These are phyloP conservation scores for Hevea brasiliensis DNA, from an alignment of 345 rosid genomes.

Conservation along the genomic window DNA sequence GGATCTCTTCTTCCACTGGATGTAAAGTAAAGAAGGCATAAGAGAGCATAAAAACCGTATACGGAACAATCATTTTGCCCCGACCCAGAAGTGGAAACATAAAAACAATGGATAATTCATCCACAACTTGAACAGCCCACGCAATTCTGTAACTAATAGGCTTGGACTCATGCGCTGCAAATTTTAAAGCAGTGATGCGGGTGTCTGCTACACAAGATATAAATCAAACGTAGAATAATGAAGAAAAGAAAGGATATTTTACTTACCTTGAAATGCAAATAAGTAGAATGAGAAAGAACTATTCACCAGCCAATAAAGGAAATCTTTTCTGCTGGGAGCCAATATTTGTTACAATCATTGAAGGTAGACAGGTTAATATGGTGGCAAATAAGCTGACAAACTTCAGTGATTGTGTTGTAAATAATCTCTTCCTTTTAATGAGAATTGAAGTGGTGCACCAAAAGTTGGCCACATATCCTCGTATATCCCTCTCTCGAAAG, in stretches of 20 bases:
- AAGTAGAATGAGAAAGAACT: slow-evolving; percentile 81
- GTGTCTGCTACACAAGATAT: background rate
- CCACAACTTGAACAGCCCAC: slow-evolving; percentile 47
- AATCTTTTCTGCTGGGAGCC: slow-evolving; percentile 75
- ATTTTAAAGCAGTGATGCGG: slow-evolving; percentile 9
- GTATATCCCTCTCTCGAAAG: slow-evolving; percentile 94
- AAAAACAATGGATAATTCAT: slow-evolving; percentile 70
- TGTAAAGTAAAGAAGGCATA: slow-evolving; percentile 47
- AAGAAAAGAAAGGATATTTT: slow-evolving; percentile 6
- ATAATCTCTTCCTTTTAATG: slow-evolving; percentile 82
- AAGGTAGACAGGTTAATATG: slow-evolving; percentile 65
- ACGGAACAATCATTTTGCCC: slow-evolving; percentile 74
- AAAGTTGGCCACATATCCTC: slow-evolving; percentile 97
- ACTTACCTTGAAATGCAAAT: slow-evolving; percentile 84
- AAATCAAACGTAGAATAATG: slow-evolving; percentile 3
- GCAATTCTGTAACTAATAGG: slow-evolving; percentile 62
- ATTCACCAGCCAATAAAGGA: slow-evolving; percentile 73
- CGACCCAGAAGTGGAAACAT: slow-evolving; percentile 87
- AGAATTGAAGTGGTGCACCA: slow-evolving; percentile 85
- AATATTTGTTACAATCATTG: slow-evolving; percentile 84
- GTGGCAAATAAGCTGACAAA: slow-evolving; percentile 63
- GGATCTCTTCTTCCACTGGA: slow-evolving; percentile 31
- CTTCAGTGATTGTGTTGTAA: slow-evolving; percentile 55
- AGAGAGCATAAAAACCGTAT: slow-evolving; percentile 49
- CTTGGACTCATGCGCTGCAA: slow-evolving; percentile 94